Conservation (phyloP, 2,329 filamentous ascomycete species). For the Paraphaeosphaeria sporulosa region DNA sequence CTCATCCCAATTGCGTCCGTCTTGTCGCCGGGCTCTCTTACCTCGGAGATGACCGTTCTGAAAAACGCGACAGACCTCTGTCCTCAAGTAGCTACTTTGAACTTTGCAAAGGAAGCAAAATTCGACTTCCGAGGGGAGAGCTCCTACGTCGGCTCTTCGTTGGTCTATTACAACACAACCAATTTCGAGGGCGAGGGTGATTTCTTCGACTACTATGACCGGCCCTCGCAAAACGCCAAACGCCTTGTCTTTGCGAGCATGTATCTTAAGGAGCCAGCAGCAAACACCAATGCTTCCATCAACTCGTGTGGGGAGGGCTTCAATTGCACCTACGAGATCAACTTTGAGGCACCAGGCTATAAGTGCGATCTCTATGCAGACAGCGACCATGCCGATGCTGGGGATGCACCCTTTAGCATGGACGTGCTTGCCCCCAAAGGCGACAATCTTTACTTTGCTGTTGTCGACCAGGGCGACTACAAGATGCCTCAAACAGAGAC, state of each 20-base stretch:
- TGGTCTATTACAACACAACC: conserved; percentile 47
- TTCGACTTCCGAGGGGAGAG: conserved; percentile 41
- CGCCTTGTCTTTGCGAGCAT: conserved; percentile 41
- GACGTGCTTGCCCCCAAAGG: conserved; percentile 42
- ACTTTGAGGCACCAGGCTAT: conserved; percentile 47
- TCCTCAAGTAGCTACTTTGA: conserved; percentile 35
- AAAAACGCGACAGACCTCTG: conserved; percentile 29
- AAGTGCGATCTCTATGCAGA: conserved; percentile 42
- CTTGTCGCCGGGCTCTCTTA: conserved; percentile 46
- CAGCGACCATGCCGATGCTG: conserved; percentile 21
- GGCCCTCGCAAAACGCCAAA: conserved; percentile 44
- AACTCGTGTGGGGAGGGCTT: conserved; percentile 42
- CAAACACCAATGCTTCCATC: conserved; percentile 30
- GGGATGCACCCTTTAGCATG: conserved; percentile 38
- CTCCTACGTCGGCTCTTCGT: conserved; percentile 30
- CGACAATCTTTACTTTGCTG: conserved; percentile 38
- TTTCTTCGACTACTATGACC: conserved; percentile 49
- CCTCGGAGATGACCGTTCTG: conserved; percentile 35
- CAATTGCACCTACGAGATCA: conserved; percentile 48
- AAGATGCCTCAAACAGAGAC: conserved; percentile 36
- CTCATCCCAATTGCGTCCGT: conserved; percentile 49
- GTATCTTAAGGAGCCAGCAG: conserved; percentile 43
- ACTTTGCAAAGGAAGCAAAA: conserved; percentile 41
- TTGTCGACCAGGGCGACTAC: conserved; percentile 44
- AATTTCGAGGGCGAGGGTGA: conserved; percentile 29